Base-by-base conservation (phyloP, 768 basidiomycete genomes). In the Neoboletus subvelutipes region DNA sequence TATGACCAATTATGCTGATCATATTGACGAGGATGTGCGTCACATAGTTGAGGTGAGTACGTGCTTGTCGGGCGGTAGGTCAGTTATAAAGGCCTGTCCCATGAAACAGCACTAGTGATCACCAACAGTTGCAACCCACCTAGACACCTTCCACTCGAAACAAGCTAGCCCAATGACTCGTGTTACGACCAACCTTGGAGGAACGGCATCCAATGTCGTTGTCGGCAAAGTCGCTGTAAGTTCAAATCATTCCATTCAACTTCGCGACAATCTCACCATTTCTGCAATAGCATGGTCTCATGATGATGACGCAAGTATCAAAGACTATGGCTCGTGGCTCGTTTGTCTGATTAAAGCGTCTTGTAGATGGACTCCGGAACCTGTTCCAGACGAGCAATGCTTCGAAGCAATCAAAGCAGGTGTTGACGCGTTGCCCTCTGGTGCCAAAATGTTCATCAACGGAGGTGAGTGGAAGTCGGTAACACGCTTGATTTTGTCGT, bases 241-340 rank as follows among this genome's bases (percentile, higher is more conserved):
- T 28, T 12, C 17, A 56, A 52, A 71, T 28, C 31, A 37, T 10
- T 22, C 15, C 20, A 29, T 18, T 24, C 20, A 10, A 10, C 20
- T 24, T 26, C 9, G 26, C 22, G 13, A 4, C 24, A 24, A 26
- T 45, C 43, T 45, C 43, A 45, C 13, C 15, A 15, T 43, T 26
- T 45, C 43, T 26, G 17, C 9, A 24, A 45, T 13, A 69, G 73
- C 79, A 81, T 61, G 84, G 84, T 1, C 68, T 84, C 36, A 84
- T 84, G 83, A 69, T 78, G 71, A 79, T 85, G 77, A 85, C 83
- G 72, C 82, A 63, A 22, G 53, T 54, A 11, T 1, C 20, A 1
- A 4, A 11, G 11, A 7, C 17, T 3, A 7, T 24, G 5, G 2
- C 15, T 24, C 17, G 29, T 17, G 1, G 12, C 6, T 39, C 11